Percentiles rank a stretch among this genome's conserved stretches.
Evolutionary conservation across 2,329 filamentous ascomycete genomes (phyloP).

Genomic region (Teratosphaeria zuluensis): DNA sequence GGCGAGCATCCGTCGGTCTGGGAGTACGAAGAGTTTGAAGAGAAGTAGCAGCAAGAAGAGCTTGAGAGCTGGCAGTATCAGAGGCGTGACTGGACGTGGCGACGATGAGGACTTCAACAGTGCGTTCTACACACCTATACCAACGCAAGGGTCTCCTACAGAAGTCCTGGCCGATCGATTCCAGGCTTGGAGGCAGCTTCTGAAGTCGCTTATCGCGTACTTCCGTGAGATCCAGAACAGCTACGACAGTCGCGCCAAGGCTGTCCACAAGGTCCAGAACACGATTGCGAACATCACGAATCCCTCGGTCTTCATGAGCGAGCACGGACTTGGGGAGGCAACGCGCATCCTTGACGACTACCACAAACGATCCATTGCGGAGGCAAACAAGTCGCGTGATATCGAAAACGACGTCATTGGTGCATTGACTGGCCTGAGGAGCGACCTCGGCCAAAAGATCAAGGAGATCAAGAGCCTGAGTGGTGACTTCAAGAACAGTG

Average conservation of each 20-base stretch:
- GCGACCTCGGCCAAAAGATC: slow-evolving; percentile 88
- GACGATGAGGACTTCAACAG: slow-evolving; percentile 61
- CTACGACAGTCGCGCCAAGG: slow-evolving; percentile 78
- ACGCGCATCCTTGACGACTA: slow-evolving; percentile 70
- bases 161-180: slow-evolving; percentile 81
- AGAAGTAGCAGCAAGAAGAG: slow-evolving; percentile 73
- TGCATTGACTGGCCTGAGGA: slow-evolving; percentile 73
- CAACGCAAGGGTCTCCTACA: slow-evolving; percentile 77
- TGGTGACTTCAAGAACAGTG: slow-evolving; percentile 92
- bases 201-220: slow-evolving; percentile 89
- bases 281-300: slow-evolving; percentile 70
- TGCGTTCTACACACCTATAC: slow-evolving; percentile 82
- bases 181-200: slow-evolving; percentile 88
- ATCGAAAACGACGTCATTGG: slow-evolving; percentile 87
- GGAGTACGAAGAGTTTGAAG: slow-evolving; percentile 69
- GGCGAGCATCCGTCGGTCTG: slow-evolving; percentile 61
- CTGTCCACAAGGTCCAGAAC: slow-evolving; percentile 71
- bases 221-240: slow-evolving; percentile 85
- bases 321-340: slow-evolving; percentile 73
- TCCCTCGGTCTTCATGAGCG: slow-evolving; percentile 65
- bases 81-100: slow-evolving; percentile 56
- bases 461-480: slow-evolving; percentile 95
- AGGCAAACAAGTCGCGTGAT: slow-evolving; percentile 80
- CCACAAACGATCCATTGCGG: slow-evolving; percentile 68
- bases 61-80: slow-evolving; percentile 75